Percentiles rank a stretch among this genome's conserved stretches.
Conservation (phyloP, 306 rosid species). For the Mimosa bimucronata region DNA sequence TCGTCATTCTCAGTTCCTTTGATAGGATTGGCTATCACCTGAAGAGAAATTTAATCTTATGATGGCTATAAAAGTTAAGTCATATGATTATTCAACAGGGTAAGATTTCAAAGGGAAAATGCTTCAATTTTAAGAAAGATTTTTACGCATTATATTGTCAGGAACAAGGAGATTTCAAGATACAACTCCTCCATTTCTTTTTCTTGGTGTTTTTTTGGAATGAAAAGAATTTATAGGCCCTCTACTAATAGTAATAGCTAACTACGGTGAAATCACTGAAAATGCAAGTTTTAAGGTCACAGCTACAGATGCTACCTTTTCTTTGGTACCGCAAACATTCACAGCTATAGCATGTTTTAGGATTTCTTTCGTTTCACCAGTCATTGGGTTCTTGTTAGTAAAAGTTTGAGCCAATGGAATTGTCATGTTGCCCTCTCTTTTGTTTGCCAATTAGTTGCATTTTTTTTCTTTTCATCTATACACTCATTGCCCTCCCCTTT, state of each 20-base stretch:
- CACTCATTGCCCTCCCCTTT: conserved; percentile 45
- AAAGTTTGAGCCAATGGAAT: conserved; percentile 45
- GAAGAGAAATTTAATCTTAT: conserved; percentile 34
- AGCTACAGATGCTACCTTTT: conserved; percentile 44
- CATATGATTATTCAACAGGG: neutral
- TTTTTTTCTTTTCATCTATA: conserved; percentile 45
- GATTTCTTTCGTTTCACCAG: conserved; percentile 43
- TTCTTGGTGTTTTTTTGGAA: conserved; percentile 7
- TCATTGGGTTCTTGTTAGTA: conserved; percentile 36
- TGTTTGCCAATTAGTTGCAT: conserved; percentile 40
- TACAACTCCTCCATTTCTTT: neutral
- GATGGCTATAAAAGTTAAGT: conserved; percentile 18
- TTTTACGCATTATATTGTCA: no score
- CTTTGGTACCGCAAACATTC: conserved; percentile 38
- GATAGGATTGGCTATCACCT: conserved; percentile 48
- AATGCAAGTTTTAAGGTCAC: conserved; percentile 21
- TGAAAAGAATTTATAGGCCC: conserved; percentile 10
- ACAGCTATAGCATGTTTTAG: conserved; percentile 35
- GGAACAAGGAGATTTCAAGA: no score
- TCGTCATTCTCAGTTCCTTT: conserved; percentile 42
- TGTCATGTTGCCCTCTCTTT: conserved; percentile 33
- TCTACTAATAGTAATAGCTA: conserved; percentile 6
- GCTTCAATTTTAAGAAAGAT: no score
- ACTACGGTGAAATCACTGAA: conserved; percentile 30
- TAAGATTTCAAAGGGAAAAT: no score